A percentile compares a stretch with the other conserved stretches of the same genome.
phyloP scores from a whole-genome alignment of 768 basidiomycete species.

The Amanita pallidorosea region DNA sequence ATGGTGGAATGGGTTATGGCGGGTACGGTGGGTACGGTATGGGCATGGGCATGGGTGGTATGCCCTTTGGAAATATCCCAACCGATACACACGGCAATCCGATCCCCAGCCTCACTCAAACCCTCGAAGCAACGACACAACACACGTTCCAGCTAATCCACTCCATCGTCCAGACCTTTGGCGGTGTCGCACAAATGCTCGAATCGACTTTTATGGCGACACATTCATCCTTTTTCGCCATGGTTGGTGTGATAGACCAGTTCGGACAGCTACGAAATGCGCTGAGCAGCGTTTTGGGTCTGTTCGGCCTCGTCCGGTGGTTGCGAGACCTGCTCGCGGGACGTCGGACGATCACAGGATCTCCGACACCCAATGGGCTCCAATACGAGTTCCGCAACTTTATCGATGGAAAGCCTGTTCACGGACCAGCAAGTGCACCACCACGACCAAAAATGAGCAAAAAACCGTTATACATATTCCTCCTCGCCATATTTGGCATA shows the following conservation, averaged over 20 bases:
- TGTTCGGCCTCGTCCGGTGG: constrained; percentile 88
- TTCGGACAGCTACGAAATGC: constrained; percentile 87
- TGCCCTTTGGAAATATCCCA: constrained; percentile 29
- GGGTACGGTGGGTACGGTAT: constrained; percentile 35
- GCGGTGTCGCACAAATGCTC: constrained; percentile 93
- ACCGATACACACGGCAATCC: constrained; percentile 40
- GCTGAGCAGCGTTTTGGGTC: constrained; percentile 83
- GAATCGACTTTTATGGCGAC: constrained; percentile 97
- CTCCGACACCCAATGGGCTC: constrained; percentile 17
- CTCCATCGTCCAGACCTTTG: constrained; percentile 91
- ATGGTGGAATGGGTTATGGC: constrained; percentile 30
- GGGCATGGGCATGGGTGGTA: constrained; percentile 17
- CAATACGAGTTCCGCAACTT: constrained; percentile 70
- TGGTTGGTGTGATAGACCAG: constrained; percentile 95
- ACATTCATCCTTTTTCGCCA: constrained; percentile 90
- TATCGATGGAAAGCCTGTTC: constrained; percentile 51
- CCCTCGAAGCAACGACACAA: constrained; percentile 81
- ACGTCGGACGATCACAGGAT: constrained; percentile 15
- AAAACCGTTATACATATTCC: constrained; percentile 89
- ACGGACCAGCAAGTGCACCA: constrained; percentile 29
- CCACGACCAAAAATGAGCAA: constrained; percentile 53
- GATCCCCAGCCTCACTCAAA: constrained; percentile 69
- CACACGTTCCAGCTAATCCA: constrained; percentile 91
- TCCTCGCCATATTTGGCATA: constrained; percentile 86
- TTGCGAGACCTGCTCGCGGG: constrained; percentile 55